Evolutionary conservation across 345 rosid genomes (phyloP).

Genomic region (Dipteronia sinensis): DNA sequence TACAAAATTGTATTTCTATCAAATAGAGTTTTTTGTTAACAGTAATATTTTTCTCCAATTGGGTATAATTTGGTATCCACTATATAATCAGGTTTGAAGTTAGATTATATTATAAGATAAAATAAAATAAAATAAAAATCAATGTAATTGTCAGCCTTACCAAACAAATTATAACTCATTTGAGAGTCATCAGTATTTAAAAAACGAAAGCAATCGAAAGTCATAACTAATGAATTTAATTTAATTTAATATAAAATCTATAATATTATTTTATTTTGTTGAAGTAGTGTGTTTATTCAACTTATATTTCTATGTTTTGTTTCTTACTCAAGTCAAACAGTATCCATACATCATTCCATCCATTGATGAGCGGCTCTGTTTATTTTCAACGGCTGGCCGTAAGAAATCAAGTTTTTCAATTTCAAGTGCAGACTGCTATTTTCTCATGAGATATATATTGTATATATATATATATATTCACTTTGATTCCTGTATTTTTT

Average conservation of each 20-base stretch:
- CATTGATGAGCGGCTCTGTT: constrained; percentile 16
- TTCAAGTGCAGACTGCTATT: not conserved
- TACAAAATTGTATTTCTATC: not conserved
- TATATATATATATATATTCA: not conserved
- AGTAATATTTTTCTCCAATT: not conserved
- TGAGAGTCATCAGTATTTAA: not conserved
- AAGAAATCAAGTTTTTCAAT: not conserved
- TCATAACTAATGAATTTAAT: constrained; percentile 1
- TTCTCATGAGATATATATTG: not conserved
- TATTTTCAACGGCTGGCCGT: constrained; percentile 9
- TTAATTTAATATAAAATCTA: not conserved
- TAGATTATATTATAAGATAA: not conserved
- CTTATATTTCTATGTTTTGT: not conserved
- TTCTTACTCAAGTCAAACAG: constrained; percentile 14
- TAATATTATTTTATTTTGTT: not conserved
- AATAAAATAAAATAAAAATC: not conserved
- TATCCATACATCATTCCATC: constrained; percentile 14
- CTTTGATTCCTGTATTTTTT: too few species aligned
- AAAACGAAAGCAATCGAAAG: not conserved
- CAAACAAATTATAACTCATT: not conserved
- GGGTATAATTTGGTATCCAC: not conserved
- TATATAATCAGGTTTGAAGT: not conserved
- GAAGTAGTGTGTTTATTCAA: not conserved
- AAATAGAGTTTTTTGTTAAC: not conserved
- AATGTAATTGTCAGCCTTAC: not conserved